phyloP scores from a whole-genome alignment of 495 filamentous ascomycete genomes.

The Annulohypoxylon nitens region DNA sequence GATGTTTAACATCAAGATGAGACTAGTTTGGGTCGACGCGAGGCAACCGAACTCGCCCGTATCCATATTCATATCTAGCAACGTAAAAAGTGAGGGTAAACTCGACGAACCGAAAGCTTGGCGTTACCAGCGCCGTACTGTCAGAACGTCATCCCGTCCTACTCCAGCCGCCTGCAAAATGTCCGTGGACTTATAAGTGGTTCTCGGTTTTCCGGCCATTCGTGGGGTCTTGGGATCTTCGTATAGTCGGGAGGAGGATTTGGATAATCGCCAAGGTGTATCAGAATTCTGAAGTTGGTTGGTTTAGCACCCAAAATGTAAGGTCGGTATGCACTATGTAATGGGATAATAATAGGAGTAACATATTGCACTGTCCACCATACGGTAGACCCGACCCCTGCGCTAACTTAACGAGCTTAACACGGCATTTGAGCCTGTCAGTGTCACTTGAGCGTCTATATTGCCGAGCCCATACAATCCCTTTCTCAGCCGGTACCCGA shows the following conservation, averaged over 20 bases:
- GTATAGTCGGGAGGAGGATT: conserved; percentile 25
- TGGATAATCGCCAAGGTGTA: conserved; percentile 35
- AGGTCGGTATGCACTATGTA: conserved; percentile 19
- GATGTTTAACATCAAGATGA: conserved; percentile 43
- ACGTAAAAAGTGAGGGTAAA: conserved; percentile 10
- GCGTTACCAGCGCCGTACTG: conserved; percentile 10
- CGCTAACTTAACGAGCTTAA: conserved; percentile 23
- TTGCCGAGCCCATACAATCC: conserved; percentile 33
- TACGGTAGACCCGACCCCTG: conserved; percentile 40
- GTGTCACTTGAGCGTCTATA: conserved; percentile 24
- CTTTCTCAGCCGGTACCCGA: conserved; percentile 30
- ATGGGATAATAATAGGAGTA: conserved; percentile 39
- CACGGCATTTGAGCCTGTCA: conserved; percentile 35
- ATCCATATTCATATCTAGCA: conserved; percentile 1
- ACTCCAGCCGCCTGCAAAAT: conserved; percentile 25
- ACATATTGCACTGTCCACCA: conserved; percentile 15
- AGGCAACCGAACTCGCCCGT: conserved; percentile 27
- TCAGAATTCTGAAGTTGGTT: conserved; percentile 32
- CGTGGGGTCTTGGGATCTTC: conserved; percentile 23
- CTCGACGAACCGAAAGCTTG: conserved; percentile 33
- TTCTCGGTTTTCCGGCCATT: conserved; percentile 17
- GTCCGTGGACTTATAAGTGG: conserved; percentile 16
- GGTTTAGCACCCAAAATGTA: conserved; percentile 35
- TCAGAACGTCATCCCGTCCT: conserved; percentile 30
- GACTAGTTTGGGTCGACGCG: conserved; percentile 41